These are phyloP conservation scores for Plasmodium vivax DNA, from an alignment of 169 alveolate genomes.

Conservation along the genomic window DNA sequence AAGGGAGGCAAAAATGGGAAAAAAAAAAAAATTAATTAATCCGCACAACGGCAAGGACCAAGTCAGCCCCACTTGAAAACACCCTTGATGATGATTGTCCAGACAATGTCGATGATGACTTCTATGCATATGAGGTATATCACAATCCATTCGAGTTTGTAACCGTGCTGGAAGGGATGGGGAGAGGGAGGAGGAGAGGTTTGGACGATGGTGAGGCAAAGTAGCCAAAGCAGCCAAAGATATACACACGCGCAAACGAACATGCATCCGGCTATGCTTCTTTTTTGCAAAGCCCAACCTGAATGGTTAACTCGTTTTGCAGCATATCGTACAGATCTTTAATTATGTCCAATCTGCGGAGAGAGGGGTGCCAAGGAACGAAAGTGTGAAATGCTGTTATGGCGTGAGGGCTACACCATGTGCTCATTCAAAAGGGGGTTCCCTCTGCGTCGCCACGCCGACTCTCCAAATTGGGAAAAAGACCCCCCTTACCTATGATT, in stretches of 20 bases:
- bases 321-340: constrained; percentile 90
- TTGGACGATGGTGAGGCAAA: not conserved
- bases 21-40: not conserved
- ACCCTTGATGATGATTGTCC: constrained; percentile 88
- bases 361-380: not conserved
- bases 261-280: not conserved
- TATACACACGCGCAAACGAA: not conserved
- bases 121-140: constrained; percentile 86
- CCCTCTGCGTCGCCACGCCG: not conserved
- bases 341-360: constrained; percentile 83
- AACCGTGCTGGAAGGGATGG: constrained; percentile 84
- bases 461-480: not conserved
- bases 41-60: not conserved
- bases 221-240: not conserved
- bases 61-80: constrained; percentile 82
- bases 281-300: constrained; percentile 38
- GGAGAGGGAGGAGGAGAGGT: not conserved
- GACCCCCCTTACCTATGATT: constrained; percentile 81
- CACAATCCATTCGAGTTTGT: constrained; percentile 89
- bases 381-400: not conserved
- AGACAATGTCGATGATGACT: constrained; percentile 87
- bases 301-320: constrained; percentile 85
- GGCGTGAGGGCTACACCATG: not conserved
- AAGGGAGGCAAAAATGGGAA: not conserved
- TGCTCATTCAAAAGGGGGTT: not conserved